Base-by-base conservation (phyloP, 768 basidiomycete species). In the Coprinopsis marcescibilis region DNA sequence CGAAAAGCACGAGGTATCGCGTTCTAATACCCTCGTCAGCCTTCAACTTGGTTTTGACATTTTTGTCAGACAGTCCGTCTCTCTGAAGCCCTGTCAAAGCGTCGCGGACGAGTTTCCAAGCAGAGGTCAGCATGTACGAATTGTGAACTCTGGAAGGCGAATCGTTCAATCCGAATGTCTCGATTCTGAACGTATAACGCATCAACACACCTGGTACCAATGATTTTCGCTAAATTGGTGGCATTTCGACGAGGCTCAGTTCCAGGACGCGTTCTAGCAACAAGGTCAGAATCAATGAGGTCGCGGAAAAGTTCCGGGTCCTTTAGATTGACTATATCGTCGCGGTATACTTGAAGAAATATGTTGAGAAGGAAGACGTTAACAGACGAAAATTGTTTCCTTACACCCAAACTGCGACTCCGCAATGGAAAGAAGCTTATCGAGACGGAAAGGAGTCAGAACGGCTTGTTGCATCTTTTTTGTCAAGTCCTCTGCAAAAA, bases 81-180 rank as follows among this genome's bases (percentile, higher is more conserved):
- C 72, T 64, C n/a, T 71, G 66, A 37, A 90, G 65, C 21, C 76
- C 69, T 43, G 70, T 70, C 45, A 91, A 65, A 25, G 69, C 68
- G 48, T 81, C 71, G 3, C 72, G 61, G n/a, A 86, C 79, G 39
- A 90, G 66, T 52, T 75, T 85, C 89, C 89, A 92, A 1, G 79
- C 83, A 13, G 86, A 80, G n/a, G 88, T 84, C 26, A 90, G 70
- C 76, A 85, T 78, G 61, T 88, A 89, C 6, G 78, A 63, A 59
- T 91, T 92, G 62, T 92, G 89, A 45, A 91, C 72, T 62, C 89
- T 91, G 55, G 33, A 43, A 42, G 21, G 10, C 27, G 20, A 3
- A 27, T 20, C 12, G 39, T 17, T 25, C 37, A 11, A 41, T 27
- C 13, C 27, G n/a, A 25, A 45, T 23, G 10, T 13, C 38, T 25